These are phyloP conservation scores for Mytilinidion resinicola DNA, from an alignment of 495 filamentous ascomycete species.

Conservation along the genomic window DNA sequence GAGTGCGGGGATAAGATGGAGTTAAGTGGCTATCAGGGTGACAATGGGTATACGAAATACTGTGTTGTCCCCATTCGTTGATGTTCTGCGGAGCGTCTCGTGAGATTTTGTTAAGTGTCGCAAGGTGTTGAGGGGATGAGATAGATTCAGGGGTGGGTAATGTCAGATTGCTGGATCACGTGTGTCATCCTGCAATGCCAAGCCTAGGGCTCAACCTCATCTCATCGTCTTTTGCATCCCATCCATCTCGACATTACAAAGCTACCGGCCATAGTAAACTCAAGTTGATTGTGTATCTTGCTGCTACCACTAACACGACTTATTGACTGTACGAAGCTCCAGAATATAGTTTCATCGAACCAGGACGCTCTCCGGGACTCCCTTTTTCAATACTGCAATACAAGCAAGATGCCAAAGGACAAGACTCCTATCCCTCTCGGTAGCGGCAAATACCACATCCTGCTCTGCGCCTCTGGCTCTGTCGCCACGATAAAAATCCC, in stretches of 20 bases:
- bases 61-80: no score
- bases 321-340: no score
- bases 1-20: no score
- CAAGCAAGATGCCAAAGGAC: neutral
- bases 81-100: no score
- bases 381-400: neutral
- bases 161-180: neutral
- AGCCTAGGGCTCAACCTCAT: neutral
- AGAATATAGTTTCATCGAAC: no score
- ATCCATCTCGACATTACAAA: neutral
- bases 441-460: constrained; percentile 68
- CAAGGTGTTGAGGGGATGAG: no score
- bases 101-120: no score
- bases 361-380: neutral
- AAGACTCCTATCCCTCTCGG: constrained; percentile 22
- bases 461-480: constrained; percentile 68
- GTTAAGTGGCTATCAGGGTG: no score
- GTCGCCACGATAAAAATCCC: constrained; percentile 91
- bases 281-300: no score
- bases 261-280: no score
- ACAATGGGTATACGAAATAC: no score
- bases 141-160: neutral
- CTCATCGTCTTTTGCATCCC: neutral
- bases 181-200: neutral
- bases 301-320: neutral